A percentile compares a stretch with the other conserved stretches of the same genome.
Conservation (phyloP, 805 yeast genomes). For the Candida germanica region DNA sequence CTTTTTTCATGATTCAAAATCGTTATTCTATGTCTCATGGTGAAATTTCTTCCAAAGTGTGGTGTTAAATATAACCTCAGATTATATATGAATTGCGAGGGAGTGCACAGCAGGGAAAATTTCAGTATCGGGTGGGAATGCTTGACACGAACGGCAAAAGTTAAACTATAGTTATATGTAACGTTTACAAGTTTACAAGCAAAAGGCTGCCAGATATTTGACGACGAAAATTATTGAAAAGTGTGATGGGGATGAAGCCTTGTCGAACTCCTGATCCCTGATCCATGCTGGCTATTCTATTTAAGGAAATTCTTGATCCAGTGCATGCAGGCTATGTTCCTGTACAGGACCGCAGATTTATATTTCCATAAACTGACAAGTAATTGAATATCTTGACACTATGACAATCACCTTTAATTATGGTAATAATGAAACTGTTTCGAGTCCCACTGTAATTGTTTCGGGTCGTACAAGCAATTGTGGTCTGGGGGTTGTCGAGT, state of each 20-base stretch:
- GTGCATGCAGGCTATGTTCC: no score
- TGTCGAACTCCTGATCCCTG: not conserved
- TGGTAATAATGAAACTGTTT: slow-evolving; percentile 33
- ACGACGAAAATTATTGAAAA: no score
- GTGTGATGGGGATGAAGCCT: not conserved
- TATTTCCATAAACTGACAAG: not conserved
- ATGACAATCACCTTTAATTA: slow-evolving; percentile 32
- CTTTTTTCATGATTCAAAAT: slow-evolving; percentile 23
- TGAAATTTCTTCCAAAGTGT: not conserved
- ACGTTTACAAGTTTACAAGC: no score
- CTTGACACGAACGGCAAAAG: no score
- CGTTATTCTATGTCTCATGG: slow-evolving; percentile 30
- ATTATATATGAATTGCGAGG: no score
- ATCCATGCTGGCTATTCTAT: slow-evolving; percentile 1
- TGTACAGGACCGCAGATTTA: slow-evolving; percentile 1
- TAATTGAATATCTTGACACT: not conserved
- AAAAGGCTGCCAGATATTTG: no score
- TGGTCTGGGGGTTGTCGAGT: slow-evolving; percentile 26
- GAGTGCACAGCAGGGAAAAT: not conserved
- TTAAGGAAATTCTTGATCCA: not conserved
- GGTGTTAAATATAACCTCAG: no score
- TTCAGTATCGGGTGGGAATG: no score
- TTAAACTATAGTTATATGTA: no score
- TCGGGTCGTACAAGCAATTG: slow-evolving; percentile 18
- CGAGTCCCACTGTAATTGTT: slow-evolving; percentile 38